These are phyloP conservation scores for Mortierella sp. DNA, from an alignment of 371 early-diverging fungal genomes.

Conservation along the genomic window DNA sequence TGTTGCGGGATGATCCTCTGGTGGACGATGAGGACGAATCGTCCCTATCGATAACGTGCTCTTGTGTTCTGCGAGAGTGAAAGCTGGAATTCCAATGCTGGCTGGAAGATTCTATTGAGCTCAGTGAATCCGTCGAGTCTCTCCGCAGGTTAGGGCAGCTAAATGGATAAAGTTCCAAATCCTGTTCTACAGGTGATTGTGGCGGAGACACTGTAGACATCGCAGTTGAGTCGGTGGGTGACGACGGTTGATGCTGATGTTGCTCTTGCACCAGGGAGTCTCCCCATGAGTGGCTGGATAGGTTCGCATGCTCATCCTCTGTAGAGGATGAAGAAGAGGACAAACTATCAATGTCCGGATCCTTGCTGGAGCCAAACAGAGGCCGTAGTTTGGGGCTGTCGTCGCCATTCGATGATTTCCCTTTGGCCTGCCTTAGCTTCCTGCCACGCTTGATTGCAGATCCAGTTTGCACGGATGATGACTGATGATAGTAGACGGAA, in stretches of 20 bases:
- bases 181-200: constrained; percentile 9
- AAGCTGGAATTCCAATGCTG: too few species aligned
- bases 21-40: constrained; percentile 18
- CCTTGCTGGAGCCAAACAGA: constrained; percentile 17
- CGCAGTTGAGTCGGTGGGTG: neutral
- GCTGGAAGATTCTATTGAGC: constrained; percentile 11
- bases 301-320: constrained; percentile 5
- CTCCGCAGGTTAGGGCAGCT: constrained; percentile 13
- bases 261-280: neutral
- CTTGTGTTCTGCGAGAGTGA: too few species aligned
- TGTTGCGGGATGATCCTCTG: constrained; percentile 25
- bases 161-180: constrained; percentile 5
- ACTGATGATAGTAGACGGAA: constrained; percentile 20
- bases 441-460: neutral
- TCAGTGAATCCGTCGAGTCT: constrained; percentile 11
- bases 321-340: constrained; percentile 9
- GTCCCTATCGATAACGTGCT: too few species aligned
- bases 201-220: constrained; percentile 6
- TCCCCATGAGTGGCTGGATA: neutral
- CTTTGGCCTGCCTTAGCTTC: neutral
- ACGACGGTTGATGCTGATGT: neutral
- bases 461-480: neutral
- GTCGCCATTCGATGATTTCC: neutral
- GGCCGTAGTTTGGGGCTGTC: neutral
- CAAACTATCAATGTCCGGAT: constrained; percentile 32